Evolutionary conservation across 495 filamentous ascomycete species (phyloP), one percentile per base, ranked within the genome.

Genomic region (Lentithecium fluviatile): DNA sequence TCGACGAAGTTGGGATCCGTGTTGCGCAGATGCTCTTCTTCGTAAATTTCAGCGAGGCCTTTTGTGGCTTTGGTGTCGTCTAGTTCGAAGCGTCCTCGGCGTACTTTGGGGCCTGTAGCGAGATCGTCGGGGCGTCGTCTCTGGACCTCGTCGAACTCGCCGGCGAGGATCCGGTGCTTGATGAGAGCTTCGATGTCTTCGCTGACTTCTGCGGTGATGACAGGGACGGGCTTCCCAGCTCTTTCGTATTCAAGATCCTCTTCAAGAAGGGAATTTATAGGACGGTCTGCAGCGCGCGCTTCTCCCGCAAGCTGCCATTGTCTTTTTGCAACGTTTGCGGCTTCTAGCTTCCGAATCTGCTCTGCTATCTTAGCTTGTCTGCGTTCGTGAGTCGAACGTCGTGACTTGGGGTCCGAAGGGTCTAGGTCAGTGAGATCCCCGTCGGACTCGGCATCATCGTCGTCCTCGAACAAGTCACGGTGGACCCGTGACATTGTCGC

Each of bases 201-300:
- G 43, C 84, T 93, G 11, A 95, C 82, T 70, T 97, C 93, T n/a
- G 88, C 86, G 0, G 95, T 97, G 65, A 96, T 90, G 29, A 97
- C 88, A 3, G 93, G 90, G 0, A 96, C 87, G 0, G 94, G 94
- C 71, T 97, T 97, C 60, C 94, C 95, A n/a, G 88, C 83, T 48
- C 94, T 83, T 72, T 98, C 94, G 67, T 97, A 97, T 52, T 97
- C 94, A 13, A 98, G 80, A 61, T 97, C 91, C 74, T 97, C 87
- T 71, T 97, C 95, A 1, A 98, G 82, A 0, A 98, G 81, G 0
- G 92, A 96, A 73, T 98, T 97, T 17, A 91, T 58, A 0, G 95
- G 94, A 46, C 94, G 80, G 58, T 90, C 88, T 1, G 78, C 78
- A 0, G 90, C 95, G 45, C 84, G 82, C 38, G 91, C 94, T 80